Conservation (phyloP, 306 rosid genomes). For the Prunus armeniaca region DNA sequence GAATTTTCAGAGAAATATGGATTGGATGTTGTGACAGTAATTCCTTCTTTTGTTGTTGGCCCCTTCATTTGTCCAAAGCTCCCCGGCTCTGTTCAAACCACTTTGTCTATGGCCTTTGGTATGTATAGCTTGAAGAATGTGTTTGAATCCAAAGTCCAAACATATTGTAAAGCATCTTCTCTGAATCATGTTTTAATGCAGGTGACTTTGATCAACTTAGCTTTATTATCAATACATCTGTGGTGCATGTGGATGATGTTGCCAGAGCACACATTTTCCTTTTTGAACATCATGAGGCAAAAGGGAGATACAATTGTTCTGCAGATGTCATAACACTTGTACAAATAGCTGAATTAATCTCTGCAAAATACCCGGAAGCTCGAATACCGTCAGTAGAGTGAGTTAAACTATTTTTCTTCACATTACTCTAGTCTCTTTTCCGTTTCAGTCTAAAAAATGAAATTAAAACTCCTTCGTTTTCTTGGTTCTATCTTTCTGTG, state of each 20-base stretch:
- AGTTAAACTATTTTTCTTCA: constrained; percentile 21
- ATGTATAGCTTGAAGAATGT: background rate
- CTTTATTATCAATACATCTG: background rate
- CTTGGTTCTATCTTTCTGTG: background rate
- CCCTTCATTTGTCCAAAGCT: constrained; percentile 64
- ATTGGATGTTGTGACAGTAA: constrained; percentile 52
- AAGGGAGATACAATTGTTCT: constrained; percentile 62
- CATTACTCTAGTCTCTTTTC: background rate
- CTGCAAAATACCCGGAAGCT: constrained; percentile 47
- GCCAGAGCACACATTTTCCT: constrained; percentile 61
- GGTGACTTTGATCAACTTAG: constrained; percentile 32
- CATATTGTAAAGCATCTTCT: background rate
- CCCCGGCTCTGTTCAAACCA: constrained; percentile 24
- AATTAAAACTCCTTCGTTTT: background rate
- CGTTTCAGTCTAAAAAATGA: background rate
- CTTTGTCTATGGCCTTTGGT: constrained; percentile 35
- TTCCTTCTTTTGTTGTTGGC: constrained; percentile 51
- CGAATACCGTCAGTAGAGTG: constrained; percentile 45
- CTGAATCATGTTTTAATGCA: background rate
- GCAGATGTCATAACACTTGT: constrained; percentile 28
- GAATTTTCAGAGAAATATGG: constrained; percentile 50
- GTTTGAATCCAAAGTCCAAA: background rate
- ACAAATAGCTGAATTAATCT: constrained; percentile 24
- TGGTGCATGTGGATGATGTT: constrained; percentile 65
- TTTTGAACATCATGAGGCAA: constrained; percentile 49